Evolutionary conservation across 2,329 filamentous ascomycete genomes (phyloP), one percentile per base, ranked within the genome.

Genomic region (Colletotrichum sp.): DNA sequence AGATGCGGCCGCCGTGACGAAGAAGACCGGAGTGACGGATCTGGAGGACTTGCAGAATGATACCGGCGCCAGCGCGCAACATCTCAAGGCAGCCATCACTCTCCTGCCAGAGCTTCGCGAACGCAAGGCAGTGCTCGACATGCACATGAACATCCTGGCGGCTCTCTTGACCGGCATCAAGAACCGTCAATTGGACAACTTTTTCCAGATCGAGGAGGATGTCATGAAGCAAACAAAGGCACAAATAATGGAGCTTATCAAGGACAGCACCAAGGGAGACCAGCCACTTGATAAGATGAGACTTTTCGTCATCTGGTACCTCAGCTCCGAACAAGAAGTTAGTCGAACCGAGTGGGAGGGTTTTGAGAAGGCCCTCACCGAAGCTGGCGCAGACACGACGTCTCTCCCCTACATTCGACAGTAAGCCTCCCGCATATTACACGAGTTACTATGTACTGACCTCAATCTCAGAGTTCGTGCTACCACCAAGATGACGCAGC

Each of bases 401-500:
- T 93, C 94, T 61, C 88, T 99, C 67, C 90, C 95, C 60, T 99
- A 99, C 80, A 92, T 99, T 80, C 93, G 94, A 86, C 95, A 96
- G 93, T 94, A 86, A 86, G 92, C 87, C 68, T 28, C 32, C 18
- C 24, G 12, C 6, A 36, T 3, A 15, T 28, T n/a, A 10, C 48
- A 21, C 67, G 15, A 8, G 6, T 21, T 21, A 12, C n/a, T 34
- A n/a, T 8, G n/a, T 36, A 34, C 61, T 70, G 16, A 64, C 34
- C 16, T 76, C 73, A 39, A 39, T 32, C 65, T 59, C 81, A 92
- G 94, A 83, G 95, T 99, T 68, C 95, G 96, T 76, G 95, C 98
- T 79, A 96, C 98, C 67, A 99, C 96, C 7, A 95, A 97, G 78
- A 98, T 99, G 95, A 99, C 96, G 16, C 98, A 99, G 92, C 94